Evolutionary conservation across 106 monocot genomes (phyloP).

Genomic region (Dioscorea alata): DNA sequence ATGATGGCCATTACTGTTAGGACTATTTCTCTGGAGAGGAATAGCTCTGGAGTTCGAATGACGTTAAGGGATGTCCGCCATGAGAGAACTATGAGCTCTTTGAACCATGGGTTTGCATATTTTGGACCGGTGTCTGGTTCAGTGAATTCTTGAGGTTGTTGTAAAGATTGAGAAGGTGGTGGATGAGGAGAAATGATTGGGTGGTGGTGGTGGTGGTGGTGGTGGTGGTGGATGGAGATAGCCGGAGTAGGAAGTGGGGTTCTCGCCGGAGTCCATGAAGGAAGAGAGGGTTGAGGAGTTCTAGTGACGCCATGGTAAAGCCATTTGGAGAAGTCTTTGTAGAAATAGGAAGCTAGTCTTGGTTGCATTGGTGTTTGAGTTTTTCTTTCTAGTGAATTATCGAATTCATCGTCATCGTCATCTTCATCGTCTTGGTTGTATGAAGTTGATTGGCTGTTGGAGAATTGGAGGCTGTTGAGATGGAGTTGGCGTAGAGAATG

Average conservation of each 20-base stretch:
- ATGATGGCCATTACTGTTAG: slow-evolving; percentile 39
- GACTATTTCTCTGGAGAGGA: slow-evolving; percentile 43
- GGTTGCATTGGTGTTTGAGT: slow-evolving; percentile 24
- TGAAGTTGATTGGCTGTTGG: slow-evolving; percentile 6
- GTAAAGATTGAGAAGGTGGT: background rate
- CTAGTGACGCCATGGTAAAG: slow-evolving; percentile 33
- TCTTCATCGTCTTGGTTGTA: background rate
- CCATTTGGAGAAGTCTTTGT: slow-evolving; percentile 47
- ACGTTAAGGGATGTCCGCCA: slow-evolving; percentile 30
- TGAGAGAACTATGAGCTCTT: slow-evolving; percentile 24
- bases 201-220: background rate
- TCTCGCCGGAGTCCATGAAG: slow-evolving; percentile 33
- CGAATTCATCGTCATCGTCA: slow-evolving; percentile 17
- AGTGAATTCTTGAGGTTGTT: background rate
- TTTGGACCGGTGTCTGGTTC: slow-evolving; percentile 9
- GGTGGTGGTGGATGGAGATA: background rate
- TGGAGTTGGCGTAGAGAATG: slow-evolving; percentile 4
- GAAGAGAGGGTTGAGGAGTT: slow-evolving; percentile 23
- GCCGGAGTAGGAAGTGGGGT: slow-evolving; percentile 22
- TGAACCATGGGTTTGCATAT: slow-evolving; percentile 30
- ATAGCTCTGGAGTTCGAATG: slow-evolving; percentile 40
- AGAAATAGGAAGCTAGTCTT: slow-evolving; percentile 41
- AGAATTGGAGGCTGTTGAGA: slow-evolving; percentile 31
- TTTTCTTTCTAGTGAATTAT: slow-evolving; percentile 20
- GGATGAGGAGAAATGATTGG: background rate